Evolutionary conservation across 164 flowering plant genomes (phyloP).

Genomic region (Amborella trichopoda): DNA sequence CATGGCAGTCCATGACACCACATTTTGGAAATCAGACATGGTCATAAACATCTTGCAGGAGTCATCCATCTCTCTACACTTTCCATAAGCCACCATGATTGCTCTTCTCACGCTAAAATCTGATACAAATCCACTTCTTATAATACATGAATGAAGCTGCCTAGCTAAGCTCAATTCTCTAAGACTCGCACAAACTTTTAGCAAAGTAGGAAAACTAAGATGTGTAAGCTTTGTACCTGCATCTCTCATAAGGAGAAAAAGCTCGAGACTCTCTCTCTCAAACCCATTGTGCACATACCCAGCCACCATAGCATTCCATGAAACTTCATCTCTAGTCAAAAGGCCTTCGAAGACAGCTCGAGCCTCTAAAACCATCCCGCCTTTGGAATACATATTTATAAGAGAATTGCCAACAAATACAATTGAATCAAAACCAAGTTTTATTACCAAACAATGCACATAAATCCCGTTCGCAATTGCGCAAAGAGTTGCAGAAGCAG

Average conservation of each 20-base stretch:
- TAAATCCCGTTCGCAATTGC: slow-evolving; percentile 32
- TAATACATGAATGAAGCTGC: slow-evolving; percentile 55
- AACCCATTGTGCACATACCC: slow-evolving; percentile 54
- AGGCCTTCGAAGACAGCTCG: slow-evolving; percentile 38
- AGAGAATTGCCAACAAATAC: slow-evolving; percentile 57
- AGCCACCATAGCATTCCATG: slow-evolving; percentile 73
- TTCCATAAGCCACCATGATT: slow-evolving; percentile 57
- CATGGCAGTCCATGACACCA: slow-evolving; percentile 90
- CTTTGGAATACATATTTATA: slow-evolving; percentile 62
- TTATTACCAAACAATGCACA: slow-evolving; percentile 44
- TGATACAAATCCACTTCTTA: slow-evolving; percentile 35
- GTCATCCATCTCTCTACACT: slow-evolving; percentile 46
- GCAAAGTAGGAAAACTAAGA: slow-evolving; percentile 26
- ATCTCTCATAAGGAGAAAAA: slow-evolving; percentile 48
- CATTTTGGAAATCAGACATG: slow-evolving; percentile 35
- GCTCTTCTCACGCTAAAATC: slow-evolving; percentile 43
- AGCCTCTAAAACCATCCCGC: slow-evolving; percentile 41
- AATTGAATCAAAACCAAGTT: slow-evolving; percentile 40
- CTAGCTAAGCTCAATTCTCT: slow-evolving; percentile 40
- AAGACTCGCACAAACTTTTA: slow-evolving; percentile 48
- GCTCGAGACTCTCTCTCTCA: slow-evolving; percentile 41
- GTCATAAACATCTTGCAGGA: slow-evolving; percentile 39
- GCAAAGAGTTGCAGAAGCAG: slow-evolving; percentile 44
- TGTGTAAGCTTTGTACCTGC: slow-evolving; percentile 36
- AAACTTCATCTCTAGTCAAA: slow-evolving; percentile 32